Base-by-base conservation (phyloP, 2,329 filamentous ascomycete species). In the Xylariaceae sp. region DNA sequence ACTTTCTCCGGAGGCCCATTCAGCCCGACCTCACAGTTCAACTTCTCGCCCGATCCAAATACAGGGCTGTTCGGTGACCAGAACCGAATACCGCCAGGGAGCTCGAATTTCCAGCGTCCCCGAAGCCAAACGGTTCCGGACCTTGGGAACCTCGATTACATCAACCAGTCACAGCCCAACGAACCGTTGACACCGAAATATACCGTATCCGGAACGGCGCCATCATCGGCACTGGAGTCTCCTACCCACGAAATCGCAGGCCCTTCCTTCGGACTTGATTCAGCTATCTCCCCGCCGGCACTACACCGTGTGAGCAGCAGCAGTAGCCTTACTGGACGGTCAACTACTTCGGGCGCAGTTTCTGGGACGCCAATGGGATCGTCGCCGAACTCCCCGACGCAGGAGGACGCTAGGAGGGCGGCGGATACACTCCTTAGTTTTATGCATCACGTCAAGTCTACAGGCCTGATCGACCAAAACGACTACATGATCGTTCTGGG, bases 51-150 rank as follows among this genome's bases (percentile, higher is more conserved):
- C 0, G 88, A 95, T 62, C 81, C 86, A 12, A 86, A 86, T 55
- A 80, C 81, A 2, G 88, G 87, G 50, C 83, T 85, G 1, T 95
- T 93, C 69, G 65, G 74, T 42, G 79, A 81, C 41, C 72, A 73
- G 26, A 68, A 66, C 48, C 64, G 73, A 37, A 65, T 76, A 7
- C 71, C 72, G 3, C 68, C 68, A 4, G 75, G 70, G 29, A 69
- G 67, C 54, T 75, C 78, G 50, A 85, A 84, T 65, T 86, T 88
- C 62, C 88, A 89, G 65, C 83, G 91, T 53, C 90, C 90, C n/a
- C 83, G 91, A 67, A 95, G 90, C 71, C 91, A 96, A 72, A 96
- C 91, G 0, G 92, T 96, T 61, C 91, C 92, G 1, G 86, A 88
- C 44, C 77, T 91, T 42, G 86, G 85, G 45, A 77, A 78, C 52